Base-by-base conservation (phyloP, 371 early-diverging fungal species). In the Mucor velutinosus region DNA sequence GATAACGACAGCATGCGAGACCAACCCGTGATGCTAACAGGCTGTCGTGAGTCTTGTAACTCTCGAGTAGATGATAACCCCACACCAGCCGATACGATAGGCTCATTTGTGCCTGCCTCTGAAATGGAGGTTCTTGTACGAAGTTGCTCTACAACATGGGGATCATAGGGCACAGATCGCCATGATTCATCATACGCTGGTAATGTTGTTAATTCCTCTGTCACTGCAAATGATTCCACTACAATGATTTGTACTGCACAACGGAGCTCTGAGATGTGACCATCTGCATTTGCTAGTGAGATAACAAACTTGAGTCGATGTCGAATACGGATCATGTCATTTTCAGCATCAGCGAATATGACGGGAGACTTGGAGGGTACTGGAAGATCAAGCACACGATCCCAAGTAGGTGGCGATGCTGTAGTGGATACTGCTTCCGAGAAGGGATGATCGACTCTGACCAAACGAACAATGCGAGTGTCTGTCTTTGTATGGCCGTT, bases 111-210 rank as follows among this genome's bases (percentile, higher is more conserved):
- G 1, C 58, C 62, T 12, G 45, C 49, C 21, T 65, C 65, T 23
- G 66, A 65, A 25, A 65, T 57, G 2, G 65, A 65, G 11, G 60
- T 39, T 8, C 66, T 61, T 4, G 45, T 60, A 32, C 70, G 33
- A 27, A 70, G 29, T 29, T 51, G 35, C n/a, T 70, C 70, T 21
- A 70, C 61, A 0, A 70, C 66, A 19, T 60, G 56, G 12, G 66
- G 62, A 49, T 61, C 61, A 29, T 66, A 66, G 14, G 66, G 68
- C 2, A 62, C 49, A 3, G 72, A 75, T 53, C 69, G 62, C 72
- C 75, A 75, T 7, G 60, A 62, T 21, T 71, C 69, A 21, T 75
- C 64, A 29, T 75, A 75, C 15, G 75, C 63, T n/a, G 75, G 75
- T 25, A 75, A 49, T 12, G 58, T 35, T 23, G 61, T 72, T 27